Evolutionary conservation across 305 asterid genomes (phyloP).

Genomic region (Fraxinus xanthoxyloides): DNA sequence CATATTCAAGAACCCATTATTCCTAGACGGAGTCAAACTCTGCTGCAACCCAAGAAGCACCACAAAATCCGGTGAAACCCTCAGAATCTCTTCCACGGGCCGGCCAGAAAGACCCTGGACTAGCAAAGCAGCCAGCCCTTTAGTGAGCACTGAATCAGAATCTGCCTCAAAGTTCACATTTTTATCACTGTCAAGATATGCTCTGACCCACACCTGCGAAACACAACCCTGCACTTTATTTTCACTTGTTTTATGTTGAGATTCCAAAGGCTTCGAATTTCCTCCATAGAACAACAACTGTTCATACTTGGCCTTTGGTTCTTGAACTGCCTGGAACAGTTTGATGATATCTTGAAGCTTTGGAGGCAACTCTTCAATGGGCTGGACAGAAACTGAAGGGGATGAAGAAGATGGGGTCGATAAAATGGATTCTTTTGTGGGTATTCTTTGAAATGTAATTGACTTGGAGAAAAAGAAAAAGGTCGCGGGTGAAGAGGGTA

Average conservation of each 20-base stretch:
- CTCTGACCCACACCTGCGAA: conserved; percentile 89
- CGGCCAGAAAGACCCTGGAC: conserved; percentile 80
- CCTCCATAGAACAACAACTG: conserved; percentile 68
- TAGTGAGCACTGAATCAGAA: conserved; percentile 76
- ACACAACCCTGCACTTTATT: conserved; percentile 80
- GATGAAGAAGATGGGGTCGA: conserved; percentile 32
- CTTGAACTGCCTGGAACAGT: conserved; percentile 65
- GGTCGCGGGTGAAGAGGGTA: conserved; percentile 20
- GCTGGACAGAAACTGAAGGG: conserved; percentile 48
- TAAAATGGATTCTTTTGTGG: conserved; percentile 38
- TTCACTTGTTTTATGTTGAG: conserved; percentile 48
- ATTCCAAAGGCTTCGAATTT: conserved; percentile 54
- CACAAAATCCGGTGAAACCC: conserved; percentile 78
- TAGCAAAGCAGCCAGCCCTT: conserved; percentile 86
- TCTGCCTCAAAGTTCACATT: conserved; percentile 77
- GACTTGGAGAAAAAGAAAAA: conserved; percentile 32
- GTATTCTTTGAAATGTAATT: conserved; percentile 45
- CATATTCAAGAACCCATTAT: conserved; percentile 88
- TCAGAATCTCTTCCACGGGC: conserved; percentile 61
- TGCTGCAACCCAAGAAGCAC: conserved; percentile 74
- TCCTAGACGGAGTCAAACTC: conserved; percentile 76
- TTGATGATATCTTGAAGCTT: conserved; percentile 76
- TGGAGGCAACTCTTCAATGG: conserved; percentile 67
- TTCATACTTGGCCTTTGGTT: conserved; percentile 69
- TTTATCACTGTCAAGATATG: conserved; percentile 56